Evolutionary conservation across 176 grass and related monocot genomes (phyloP).

Genomic region (Tillandsia leiboldiana): DNA sequence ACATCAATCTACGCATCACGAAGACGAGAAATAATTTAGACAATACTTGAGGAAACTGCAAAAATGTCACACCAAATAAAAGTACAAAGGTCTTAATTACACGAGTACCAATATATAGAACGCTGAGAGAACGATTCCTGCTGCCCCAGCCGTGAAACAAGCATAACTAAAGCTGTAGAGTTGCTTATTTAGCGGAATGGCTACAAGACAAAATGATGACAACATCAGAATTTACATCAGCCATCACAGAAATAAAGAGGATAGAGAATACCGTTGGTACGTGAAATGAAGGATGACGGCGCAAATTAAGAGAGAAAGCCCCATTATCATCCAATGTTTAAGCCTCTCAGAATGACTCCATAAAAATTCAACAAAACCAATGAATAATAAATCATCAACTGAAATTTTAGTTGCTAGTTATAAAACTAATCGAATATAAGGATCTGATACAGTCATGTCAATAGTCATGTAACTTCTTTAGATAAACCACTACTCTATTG

Average conservation of each 20-base stretch:
- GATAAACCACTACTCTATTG: neutral
- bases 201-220: conserved; percentile 14
- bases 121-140: conserved; percentile 48
- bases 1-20: conserved; percentile 43
- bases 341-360: conserved; percentile 49
- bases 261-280: conserved; percentile 37
- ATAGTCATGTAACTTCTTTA: neutral
- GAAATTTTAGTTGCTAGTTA: neutral
- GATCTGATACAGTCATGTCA: no score
- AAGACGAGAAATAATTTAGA: neutral
- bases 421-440: no score
- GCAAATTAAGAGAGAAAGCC: conserved; percentile 33
- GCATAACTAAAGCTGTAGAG: conserved; percentile 74
- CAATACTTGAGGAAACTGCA: neutral
- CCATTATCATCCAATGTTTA: conserved; percentile 53
- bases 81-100: neutral
- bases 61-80: neutral
- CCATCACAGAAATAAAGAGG: neutral
- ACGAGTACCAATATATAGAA: conserved; percentile 57
- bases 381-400: neutral
- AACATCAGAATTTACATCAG: neutral
- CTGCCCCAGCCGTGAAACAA: conserved; percentile 54
- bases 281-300: conserved; percentile 61
- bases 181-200: conserved; percentile 80
- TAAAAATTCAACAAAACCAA: neutral